Conservation (phyloP, 768 basidiomycete species). For the Mycena chlorophos region DNA sequence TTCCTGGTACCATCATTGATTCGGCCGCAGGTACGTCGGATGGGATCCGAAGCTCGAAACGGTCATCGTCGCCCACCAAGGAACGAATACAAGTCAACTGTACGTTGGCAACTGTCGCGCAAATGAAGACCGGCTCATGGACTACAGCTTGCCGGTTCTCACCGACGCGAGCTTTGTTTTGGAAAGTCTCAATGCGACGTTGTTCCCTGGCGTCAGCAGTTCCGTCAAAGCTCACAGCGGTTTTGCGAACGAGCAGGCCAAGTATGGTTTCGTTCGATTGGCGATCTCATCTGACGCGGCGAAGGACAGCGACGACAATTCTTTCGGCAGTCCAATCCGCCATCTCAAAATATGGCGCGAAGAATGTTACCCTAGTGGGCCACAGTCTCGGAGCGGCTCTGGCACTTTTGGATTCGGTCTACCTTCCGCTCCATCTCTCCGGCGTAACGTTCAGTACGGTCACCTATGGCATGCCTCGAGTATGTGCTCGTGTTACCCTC, state of each 20-base stretch:
- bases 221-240: constrained; percentile 45
- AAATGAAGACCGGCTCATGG: not conserved
- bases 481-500: constrained; percentile 21
- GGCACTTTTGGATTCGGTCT: constrained; percentile 50
- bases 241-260: constrained; percentile 43
- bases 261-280: constrained; percentile 26
- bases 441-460: constrained; percentile 38
- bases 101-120: constrained; percentile 15
- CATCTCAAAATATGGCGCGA: constrained; percentile 34
- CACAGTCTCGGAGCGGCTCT: constrained; percentile 45
- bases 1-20: too few species aligned
- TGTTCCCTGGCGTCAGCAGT: constrained; percentile 47
- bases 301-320: constrained; percentile 41
- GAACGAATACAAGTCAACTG: constrained; percentile 37
- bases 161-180: constrained; percentile 41
- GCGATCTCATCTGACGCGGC: not conserved
- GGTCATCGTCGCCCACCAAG: constrained; percentile 40
- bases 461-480: constrained; percentile 46
- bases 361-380: constrained; percentile 42
- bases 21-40: too few species aligned
- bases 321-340: constrained; percentile 41
- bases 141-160: constrained; percentile 37
- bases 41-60: constrained; percentile 37
- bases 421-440: constrained; percentile 52
- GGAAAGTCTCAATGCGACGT: constrained; percentile 31